Evolutionary conservation across 306 rosid genomes (phyloP), one percentile per base, ranked within the genome.

Genomic region (Rosa chinensis): DNA sequence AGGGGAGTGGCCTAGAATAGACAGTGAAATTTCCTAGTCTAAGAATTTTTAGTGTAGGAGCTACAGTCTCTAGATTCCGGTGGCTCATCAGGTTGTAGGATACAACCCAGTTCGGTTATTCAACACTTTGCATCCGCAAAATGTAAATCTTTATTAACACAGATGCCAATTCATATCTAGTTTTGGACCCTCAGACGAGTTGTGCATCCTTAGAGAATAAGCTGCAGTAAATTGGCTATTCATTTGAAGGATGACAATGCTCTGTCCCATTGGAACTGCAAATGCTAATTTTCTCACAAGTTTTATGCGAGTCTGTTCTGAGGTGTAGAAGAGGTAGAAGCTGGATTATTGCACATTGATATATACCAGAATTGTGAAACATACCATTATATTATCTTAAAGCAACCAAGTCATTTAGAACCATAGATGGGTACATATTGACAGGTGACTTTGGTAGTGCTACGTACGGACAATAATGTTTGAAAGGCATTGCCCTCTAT

Each of bases 341-440:
- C 66, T 73, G n/a, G 59, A 73, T 52, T 72, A 52, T 53, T 16
- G 28, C n/a, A 73, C 66, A 20, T 53, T 73, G 77, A 53, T 73
- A 61, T 50, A 5, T 39, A n/a, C 1, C 37, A 32, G 37, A 3
- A 11, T 12, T 73, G 37, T 55, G 32, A 53, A 53, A 2, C 40
- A 71, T 45, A 14, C 0, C 10, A 42, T 21, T 2, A 2, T 32
- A 32, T 32, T 5, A 53, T 17, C 66, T 23, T 28, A 52, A 73
- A 25, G 66, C 23, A 55, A 72, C 63, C 4, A 1, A 35, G 28
- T 35, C 23, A 0, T 66, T 32, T 66, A 0, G 10, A 72, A 35
- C 39, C 4, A 52, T 72, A 35, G 63, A 50, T 43, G 47, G 5
- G 2, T 17, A 23, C 5, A 18, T 14, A 4, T 10, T 72, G 18